phyloP scores from a whole-genome alignment of 192 early-diverging fungal genomes.

The Umbelopsis isabellina region DNA sequence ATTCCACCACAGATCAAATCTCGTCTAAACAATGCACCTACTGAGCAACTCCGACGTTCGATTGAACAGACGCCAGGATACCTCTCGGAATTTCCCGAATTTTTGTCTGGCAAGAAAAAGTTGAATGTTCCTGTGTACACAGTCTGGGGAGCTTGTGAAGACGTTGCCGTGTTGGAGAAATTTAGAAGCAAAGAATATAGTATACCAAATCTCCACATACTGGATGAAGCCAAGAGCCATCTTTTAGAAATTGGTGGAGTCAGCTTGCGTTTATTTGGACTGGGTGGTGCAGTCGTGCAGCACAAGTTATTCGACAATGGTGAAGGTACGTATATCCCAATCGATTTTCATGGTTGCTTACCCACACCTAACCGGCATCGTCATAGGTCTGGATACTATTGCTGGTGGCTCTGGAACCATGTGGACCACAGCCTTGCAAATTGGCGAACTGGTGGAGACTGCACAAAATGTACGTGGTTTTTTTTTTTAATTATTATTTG shows the following conservation, averaged over 20 bases:
- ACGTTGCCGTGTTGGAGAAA: constrained; percentile 60
- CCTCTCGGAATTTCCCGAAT: constrained; percentile 58
- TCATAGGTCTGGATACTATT: constrained; percentile 53
- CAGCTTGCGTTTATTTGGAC: constrained; percentile 58
- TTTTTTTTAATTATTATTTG: neutral
- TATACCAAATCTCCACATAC: constrained; percentile 52
- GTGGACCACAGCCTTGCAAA: constrained; percentile 67
- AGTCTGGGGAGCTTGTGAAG: constrained; percentile 66
- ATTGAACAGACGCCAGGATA: constrained; percentile 46
- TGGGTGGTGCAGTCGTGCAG: constrained; percentile 62
- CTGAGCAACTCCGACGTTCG: constrained; percentile 46
- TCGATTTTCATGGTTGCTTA: neutral
- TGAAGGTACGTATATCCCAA: constrained; percentile 43
- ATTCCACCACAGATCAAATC: constrained; percentile 46
- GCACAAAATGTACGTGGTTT: constrained; percentile 36
- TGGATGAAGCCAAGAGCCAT: constrained; percentile 56
- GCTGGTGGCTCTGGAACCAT: constrained; percentile 64
- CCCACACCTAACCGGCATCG: neutral
- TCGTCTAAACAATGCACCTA: constrained; percentile 41
- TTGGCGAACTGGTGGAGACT: constrained; percentile 63
- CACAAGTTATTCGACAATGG: constrained; percentile 68
- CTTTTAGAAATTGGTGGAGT: constrained; percentile 60
- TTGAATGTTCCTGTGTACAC: constrained; percentile 62
- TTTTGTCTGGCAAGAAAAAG: constrained; percentile 42
- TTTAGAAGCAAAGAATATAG: constrained; percentile 53